A percentile compares a stretch with the other conserved stretches of the same genome.
Conservation (phyloP, 1,284 basidiomycete species). For the Ganoderma sinense region DNA sequence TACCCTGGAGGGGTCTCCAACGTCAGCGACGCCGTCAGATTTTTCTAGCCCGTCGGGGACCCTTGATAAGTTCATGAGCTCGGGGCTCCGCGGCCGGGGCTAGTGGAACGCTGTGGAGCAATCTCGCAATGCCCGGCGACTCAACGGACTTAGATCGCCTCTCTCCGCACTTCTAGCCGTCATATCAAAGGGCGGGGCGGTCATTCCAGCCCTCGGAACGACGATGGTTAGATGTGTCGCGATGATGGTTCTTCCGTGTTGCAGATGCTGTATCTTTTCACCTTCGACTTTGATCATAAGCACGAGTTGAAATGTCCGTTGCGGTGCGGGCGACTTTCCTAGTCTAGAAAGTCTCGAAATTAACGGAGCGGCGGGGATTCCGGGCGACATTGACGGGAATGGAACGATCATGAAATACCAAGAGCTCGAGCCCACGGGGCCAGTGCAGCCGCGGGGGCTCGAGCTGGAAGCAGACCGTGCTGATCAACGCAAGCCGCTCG, state of each 20-base stretch:
- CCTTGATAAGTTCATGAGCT: background rate
- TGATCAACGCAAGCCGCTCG: background rate
- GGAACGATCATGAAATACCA: background rate
- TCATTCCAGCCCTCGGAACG: background rate
- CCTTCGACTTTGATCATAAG: background rate
- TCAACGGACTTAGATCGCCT: conserved; percentile 3
- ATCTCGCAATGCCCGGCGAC: background rate
- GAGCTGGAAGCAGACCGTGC: background rate
- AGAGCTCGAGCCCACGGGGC: conserved; percentile 1
- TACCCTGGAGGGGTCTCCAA: background rate
- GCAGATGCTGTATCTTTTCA: background rate
- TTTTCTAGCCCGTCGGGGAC: background rate
- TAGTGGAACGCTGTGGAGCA: background rate
- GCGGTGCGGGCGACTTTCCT: background rate
- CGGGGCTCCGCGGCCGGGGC: conserved; percentile 1
- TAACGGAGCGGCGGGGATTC: background rate
- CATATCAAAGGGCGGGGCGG: background rate
- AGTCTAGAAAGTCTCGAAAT: background rate
- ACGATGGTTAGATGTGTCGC: background rate
- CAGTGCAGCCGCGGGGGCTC: conserved; percentile 2
- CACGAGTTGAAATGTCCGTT: background rate
- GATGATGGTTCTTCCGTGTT: background rate
- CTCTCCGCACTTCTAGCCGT: background rate
- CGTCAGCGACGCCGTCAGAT: background rate
- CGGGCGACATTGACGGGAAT: background rate